Evolutionary conservation across 2,329 filamentous ascomycete genomes (phyloP).

Genomic region (Beauveria scarabaeidicola): DNA sequence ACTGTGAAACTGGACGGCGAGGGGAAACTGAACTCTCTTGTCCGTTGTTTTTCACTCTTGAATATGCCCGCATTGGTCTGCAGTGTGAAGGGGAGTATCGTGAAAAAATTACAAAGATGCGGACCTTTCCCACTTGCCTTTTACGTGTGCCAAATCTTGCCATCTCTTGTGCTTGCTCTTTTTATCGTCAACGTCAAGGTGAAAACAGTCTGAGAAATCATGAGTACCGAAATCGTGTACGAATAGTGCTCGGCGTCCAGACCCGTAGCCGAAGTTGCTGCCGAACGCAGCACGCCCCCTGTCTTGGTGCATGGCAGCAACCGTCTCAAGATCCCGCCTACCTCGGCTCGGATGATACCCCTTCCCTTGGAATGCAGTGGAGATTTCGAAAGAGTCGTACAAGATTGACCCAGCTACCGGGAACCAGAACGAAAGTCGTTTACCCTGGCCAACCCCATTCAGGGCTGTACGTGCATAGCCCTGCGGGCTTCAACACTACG

Average conservation of each 20-base stretch:
- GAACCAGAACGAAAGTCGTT: background rate
- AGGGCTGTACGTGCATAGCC: background rate
- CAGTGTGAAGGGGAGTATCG: background rate
- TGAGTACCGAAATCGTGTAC: background rate
- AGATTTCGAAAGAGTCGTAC: background rate
- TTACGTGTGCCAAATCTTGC: background rate
- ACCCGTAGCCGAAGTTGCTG: no score
- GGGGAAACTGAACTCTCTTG: background rate
- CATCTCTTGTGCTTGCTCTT: background rate
- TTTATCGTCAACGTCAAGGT: no score
- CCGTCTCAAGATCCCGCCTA: background rate
- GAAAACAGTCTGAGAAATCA: background rate
- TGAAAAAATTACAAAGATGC: background rate
- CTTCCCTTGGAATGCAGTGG: background rate
- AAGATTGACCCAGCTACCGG: background rate
- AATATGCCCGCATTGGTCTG: background rate
- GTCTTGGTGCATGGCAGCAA: background rate
- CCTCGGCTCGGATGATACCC: background rate
- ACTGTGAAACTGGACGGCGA: background rate
- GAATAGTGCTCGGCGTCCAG: background rate
- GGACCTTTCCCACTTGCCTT: background rate
- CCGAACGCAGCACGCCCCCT: background rate
- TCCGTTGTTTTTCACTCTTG: background rate
- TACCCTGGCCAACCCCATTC: background rate
- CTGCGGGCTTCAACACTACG: background rate